phyloP scores from a whole-genome alignment of 2,329 filamentous ascomycete species.

The Chalara sp. region DNA sequence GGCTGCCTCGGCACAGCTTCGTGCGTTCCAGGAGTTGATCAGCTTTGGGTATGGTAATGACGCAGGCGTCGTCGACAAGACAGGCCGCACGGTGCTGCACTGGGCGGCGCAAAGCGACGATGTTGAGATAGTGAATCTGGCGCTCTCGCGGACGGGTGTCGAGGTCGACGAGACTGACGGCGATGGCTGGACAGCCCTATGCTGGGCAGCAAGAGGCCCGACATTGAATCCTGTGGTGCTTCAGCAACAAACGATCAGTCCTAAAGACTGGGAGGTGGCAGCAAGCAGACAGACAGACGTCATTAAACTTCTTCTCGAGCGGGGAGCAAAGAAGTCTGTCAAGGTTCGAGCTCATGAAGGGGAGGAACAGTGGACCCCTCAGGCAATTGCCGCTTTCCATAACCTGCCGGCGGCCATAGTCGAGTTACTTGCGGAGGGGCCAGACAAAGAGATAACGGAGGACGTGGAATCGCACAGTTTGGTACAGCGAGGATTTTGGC shows the following conservation, averaged over 20 bases:
- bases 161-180: neutral
- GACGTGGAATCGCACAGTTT: neutral
- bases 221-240: neutral
- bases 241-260: neutral
- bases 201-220: neutral
- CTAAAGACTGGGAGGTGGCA: neutral
- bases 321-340: no score
- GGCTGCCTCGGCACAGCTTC: neutral
- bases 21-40: no score
- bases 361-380: neutral
- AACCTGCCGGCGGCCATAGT: neutral
- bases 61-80: neutral
- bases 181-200: neutral
- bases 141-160: neutral
- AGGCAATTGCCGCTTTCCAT: neutral
- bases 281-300: neutral
- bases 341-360: no score
- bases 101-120: neutral
- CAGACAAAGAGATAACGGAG: neutral
- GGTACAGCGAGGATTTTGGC: neutral
- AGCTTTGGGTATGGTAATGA: neutral
- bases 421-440: neutral
- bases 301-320: no score
- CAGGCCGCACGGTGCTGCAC: neutral
- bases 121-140: neutral